Base-by-base conservation (phyloP, 148 eudicot species). In the Chenopodium berlandieri region DNA sequence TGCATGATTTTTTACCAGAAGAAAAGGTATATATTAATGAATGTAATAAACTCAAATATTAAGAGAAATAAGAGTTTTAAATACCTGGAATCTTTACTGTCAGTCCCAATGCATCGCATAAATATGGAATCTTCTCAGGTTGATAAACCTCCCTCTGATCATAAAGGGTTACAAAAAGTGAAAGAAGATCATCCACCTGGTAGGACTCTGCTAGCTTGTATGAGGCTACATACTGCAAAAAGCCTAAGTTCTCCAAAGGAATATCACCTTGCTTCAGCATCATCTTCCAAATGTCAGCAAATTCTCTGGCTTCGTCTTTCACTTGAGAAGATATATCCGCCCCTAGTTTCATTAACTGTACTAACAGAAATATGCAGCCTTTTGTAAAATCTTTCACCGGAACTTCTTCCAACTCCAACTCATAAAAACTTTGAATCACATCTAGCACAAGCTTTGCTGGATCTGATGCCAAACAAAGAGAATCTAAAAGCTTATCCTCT, bases 371-470 rank as follows among this genome's bases (percentile, higher is more conserved):
- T 31, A n/a, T 71, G 71, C 71, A 83, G 32, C 68, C 25, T 40
- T 66, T 48, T 47, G 13, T 83, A 54, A 56, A 25, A 65, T 54
- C 72, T 6, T n/a, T 63, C 44, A 31, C 65, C 1, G 25, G 46
- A 52, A 27, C 52, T 17, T 62, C 67, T 27, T 68, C 81, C 31
- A 71, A 34, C 66, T 60, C 68, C 40, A 73, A 34, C 54, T 71
- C 44, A 78, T 78, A 76, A 74, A 83, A 75, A 22, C 81, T 50
- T 20, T 37, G 77, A 67, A 79, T 66, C 19, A 83, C 82, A 76
- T 86, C 82, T 56, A 89, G 84, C 73, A 86, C 85, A 81, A 89
- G 85, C 76, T 77, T 78, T 7, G 86, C 88, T 62, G 89, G 86
- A 78, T 86, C 83, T 56, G 77, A 44, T 46, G 85, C 81, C 66